These are phyloP conservation scores for Cyclotella kingstonii DNA, from an alignment of 108 stramenopile genomes.

Conservation along the genomic window DNA sequence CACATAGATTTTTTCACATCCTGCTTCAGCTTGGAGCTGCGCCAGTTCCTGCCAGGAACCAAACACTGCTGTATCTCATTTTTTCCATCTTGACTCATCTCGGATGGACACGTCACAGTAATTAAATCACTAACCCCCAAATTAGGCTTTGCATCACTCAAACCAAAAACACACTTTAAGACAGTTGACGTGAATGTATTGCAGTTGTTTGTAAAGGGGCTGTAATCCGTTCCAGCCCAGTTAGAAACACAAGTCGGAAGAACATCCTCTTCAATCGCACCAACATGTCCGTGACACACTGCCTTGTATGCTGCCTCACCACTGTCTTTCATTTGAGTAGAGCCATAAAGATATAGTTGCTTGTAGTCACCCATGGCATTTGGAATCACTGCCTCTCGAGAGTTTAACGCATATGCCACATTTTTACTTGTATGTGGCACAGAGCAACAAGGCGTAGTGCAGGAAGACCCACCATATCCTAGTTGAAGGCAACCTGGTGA, in stretches of 20 bases:
- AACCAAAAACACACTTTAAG: conserved; percentile 44
- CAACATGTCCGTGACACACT: conserved; percentile 29
- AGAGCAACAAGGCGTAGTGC: conserved; percentile 29
- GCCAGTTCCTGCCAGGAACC: conserved; percentile 14
- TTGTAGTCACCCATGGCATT: conserved; percentile 48
- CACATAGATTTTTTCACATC: too few species aligned
- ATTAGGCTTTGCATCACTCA: conserved; percentile 40
- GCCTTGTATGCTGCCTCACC: conserved; percentile 25
- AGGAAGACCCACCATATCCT: conserved; percentile 28
- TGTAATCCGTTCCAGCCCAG: conserved; percentile 48
- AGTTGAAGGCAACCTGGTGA: conserved; percentile 31
- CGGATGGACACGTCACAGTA: conserved; percentile 30
- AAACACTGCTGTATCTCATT: conserved; percentile 25
- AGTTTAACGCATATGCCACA: conserved; percentile 32
- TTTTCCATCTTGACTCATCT: conserved; percentile 19
- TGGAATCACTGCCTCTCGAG: conserved; percentile 31
- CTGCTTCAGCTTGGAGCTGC: too few species aligned
- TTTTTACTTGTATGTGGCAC: conserved; percentile 32
- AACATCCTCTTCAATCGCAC: conserved; percentile 23
- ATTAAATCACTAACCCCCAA: conserved; percentile 46
- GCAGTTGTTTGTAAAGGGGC: conserved; percentile 49
- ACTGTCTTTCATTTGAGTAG: conserved; percentile 2
- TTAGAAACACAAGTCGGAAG: conserved; percentile 37
- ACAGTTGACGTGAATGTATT: conserved; percentile 45
- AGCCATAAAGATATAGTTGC: conserved; percentile 37